Evolutionary conservation across 2,329 filamentous ascomycete genomes (phyloP), one percentile per base, ranked within the genome.

Genomic region (Fusarium robinianum): DNA sequence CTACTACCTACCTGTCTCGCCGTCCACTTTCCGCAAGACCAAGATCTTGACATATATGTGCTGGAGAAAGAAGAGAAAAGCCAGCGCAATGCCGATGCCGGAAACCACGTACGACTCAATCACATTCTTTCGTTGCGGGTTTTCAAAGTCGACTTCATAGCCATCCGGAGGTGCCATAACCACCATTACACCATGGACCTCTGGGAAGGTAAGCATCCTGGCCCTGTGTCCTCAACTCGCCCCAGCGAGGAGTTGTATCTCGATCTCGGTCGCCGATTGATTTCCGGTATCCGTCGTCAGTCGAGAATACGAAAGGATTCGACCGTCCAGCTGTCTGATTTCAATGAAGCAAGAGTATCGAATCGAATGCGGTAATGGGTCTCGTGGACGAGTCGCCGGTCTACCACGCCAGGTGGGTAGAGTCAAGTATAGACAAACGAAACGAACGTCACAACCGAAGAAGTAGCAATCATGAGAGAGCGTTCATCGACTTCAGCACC

Each of bases 141-240:
- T 46, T 3, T 62, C 57, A 31, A 70, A 67, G 44, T 70, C 49
- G 16, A 68, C 62, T 2, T 53, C 40, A 37, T 68, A 70, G n/a
- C 51, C 65, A 1, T 51, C 43, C 0, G 67, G 67, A 4, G 66
- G 55, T 2, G 18, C 27, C 5, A 60, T 33, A 8, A 43, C 55
- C 15, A 61, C 55, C 7, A 32, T 31, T 7, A 59, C 42, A 21
- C 58, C 53, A 9, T 56, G 21, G 21, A 60, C 17, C 5, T 39
- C 37, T 2, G 57, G 57, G 6, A 53, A 60, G 5, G 16, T n/a
- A 10, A 39, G 4, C 50, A 56, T 57, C 29, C 8, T 17, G 8
- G 26, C 22, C 14, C 22, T 8, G 8, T 18, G 19, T 25, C 10
- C 10, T 16, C 27, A 18, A 17, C 26, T 25, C 16, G 11, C 12